phyloP scores from a whole-genome alignment of 164 flowering plant genomes.

The Santalum album region DNA sequence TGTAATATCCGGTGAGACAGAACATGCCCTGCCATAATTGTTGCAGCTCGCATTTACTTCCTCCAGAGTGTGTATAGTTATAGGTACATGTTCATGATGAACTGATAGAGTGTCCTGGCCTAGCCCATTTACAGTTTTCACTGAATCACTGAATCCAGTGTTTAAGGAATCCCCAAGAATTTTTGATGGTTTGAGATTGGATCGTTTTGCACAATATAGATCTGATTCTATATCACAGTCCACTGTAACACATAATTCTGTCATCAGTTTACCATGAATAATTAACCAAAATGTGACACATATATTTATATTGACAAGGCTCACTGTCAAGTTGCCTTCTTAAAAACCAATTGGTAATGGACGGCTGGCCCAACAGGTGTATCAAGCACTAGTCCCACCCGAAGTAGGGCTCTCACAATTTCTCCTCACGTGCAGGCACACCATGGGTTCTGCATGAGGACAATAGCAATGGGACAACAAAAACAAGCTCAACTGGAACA shows the following conservation, averaged over 20 bases:
- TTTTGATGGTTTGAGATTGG: conserved; percentile 5
- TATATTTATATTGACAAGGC: neutral
- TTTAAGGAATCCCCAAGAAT: conserved; percentile 8
- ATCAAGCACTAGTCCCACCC: no score
- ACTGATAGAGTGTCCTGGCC: conserved; percentile 6
- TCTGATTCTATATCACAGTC: conserved; percentile 6
- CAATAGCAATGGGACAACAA: no score
- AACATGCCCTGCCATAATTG: conserved; percentile 6
- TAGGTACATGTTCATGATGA: neutral
- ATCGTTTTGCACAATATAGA: conserved; percentile 3
- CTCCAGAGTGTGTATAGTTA: neutral
- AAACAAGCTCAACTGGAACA: no score
- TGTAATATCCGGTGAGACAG: conserved; percentile 3
- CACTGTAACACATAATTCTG: conserved; percentile 11
- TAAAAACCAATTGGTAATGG: no score
- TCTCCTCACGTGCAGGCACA: no score
- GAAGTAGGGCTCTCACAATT: no score
- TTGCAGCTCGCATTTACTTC: conserved; percentile 10
- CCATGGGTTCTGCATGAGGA: no score
- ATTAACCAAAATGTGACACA: conserved; percentile 4
- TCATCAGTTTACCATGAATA: conserved; percentile 7
- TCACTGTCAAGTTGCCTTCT: neutral
- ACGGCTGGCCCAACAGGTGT: no score
- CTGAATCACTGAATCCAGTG: conserved; percentile 8
- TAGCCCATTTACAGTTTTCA: conserved; percentile 8